Conservation (phyloP, 192 early-diverging fungal genomes). For the Pilobolus umbonatus region DNA sequence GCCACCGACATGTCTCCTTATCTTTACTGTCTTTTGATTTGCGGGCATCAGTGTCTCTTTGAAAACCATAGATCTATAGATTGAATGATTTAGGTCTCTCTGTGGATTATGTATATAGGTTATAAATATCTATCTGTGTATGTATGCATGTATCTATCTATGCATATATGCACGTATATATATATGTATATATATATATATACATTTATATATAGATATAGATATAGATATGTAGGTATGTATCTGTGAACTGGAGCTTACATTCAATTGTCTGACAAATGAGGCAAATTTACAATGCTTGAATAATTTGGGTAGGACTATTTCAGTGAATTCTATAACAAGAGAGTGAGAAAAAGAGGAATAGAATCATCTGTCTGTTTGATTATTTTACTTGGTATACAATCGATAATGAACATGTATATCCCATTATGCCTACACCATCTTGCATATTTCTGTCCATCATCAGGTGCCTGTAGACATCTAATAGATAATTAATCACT, state of each 20-base stretch:
- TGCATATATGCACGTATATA: too few species aligned
- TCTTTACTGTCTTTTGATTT: conserved; percentile 44
- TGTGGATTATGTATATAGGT: too few species aligned
- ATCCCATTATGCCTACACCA: conserved; percentile 32
- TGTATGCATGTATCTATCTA: too few species aligned
- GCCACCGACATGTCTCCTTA: conserved; percentile 41
- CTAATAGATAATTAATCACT: conserved; percentile 9
- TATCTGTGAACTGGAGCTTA: conserved; percentile 18
- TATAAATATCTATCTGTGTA: too few species aligned
- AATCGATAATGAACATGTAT: conserved; percentile 41
- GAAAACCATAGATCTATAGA: conserved; percentile 43
- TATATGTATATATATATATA: too few species aligned
- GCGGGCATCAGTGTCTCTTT: conserved; percentile 43
- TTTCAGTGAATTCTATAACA: conserved; percentile 37
- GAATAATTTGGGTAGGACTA: conserved; percentile 40
- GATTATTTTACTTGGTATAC: conserved; percentile 31
- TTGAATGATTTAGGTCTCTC: not conserved
- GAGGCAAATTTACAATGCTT: conserved; percentile 50
- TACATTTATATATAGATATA: too few species aligned
- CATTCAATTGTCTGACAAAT: conserved; percentile 46
- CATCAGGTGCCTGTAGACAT: conserved; percentile 30
- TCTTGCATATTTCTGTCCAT: conserved; percentile 33
- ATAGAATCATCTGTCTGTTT: not conserved
- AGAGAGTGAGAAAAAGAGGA: not conserved
- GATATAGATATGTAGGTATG: too few species aligned